Evolutionary conservation across 495 filamentous ascomycete genomes (phyloP), one percentile per base, ranked within the genome.

Genomic region (Penicillium argentinense): DNA sequence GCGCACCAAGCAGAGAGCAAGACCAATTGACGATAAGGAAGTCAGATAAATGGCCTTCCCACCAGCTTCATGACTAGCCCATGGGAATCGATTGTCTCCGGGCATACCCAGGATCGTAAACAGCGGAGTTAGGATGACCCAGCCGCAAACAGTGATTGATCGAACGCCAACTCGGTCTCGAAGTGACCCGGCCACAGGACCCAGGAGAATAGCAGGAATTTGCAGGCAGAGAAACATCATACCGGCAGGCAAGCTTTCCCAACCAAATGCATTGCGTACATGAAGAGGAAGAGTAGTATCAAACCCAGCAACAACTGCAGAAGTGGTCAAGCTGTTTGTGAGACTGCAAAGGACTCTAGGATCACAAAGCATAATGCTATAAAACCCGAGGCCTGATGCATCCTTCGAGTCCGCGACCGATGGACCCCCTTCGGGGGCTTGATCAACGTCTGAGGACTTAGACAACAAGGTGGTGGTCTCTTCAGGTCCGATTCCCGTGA

Each of bases 271-370:
- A 12, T 51, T 45, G 0, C 38, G 45, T 14, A 64, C 50, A 43
- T 66, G 63, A 3, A 66, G 53, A 8, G 63, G 63, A n/a, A 66
- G 43, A 9, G 60, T 64, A 8, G 63, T 43, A 23, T 64, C 54
- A 41, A 66, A 64, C 21, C 63, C 40, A 36, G 28, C 50, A 23
- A 37, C 55, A 49, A 29, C 42, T 39, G 9, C 7, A 4, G 22
- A 25, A 21, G 12, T 22, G 3, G 19, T 24, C 4, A 40, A 40
- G 3, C 2, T 26, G 21, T 24, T 40, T 9, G 54, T n/a, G 0
- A 50, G 37, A 1, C 44, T 51, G 5, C 36, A 30, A 13, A 57
- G 17, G 27, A 54, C 52, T 3, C 40, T 44, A 18, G 51, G 43
- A 14, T 64, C 52, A 14, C 27, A 22, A 28, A 57, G 44, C 27